Evolutionary conservation across 2,329 filamentous ascomycete genomes (phyloP), one percentile per base, ranked within the genome.

Genomic region (Teratosphaeria pseudoeucalypti): DNA sequence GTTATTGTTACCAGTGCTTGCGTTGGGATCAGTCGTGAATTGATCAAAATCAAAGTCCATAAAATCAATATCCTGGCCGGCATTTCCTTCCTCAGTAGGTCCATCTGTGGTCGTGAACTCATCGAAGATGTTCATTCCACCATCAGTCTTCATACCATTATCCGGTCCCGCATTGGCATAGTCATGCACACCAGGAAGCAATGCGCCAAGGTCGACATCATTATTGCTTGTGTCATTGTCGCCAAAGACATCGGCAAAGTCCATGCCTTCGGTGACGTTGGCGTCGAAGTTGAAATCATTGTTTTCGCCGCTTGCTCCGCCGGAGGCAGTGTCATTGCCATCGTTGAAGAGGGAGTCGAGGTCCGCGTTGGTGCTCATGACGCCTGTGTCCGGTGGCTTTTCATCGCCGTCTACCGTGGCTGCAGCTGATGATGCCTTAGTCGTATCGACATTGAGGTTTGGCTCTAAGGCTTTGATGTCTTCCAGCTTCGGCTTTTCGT

Each of bases 161-260:
- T n/a, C 34, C 14, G 61, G 61, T 34, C 57, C 53, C 34, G 63
- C 67, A 47, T 75, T 76, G 19, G 75, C 72, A 64, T 74, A 76
- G 65, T 74, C 70, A 61, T 77, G 70, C 57, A 78, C 65, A 58
- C 77, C 71, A 43, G 77, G 69, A 6, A 75, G 65, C 7, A 77
- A 68, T 2, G 74, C 70, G 10, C 68, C 69, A 32, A 76, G 70
- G 61, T 66, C 65, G 61, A 68, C 63, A 56, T 70, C 68, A 29
- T 64, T 66, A 34, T 58, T 58, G 29, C 56, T 57, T 16, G 60
- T 63, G 52, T 55, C 47, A 52, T 37, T 56, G 26, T 61, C 61
- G 49, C 65, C 65, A 54, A 63, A 64, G 52, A 52, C 57, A 49
- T 59, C 61, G 53, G 56, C 64, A 58, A 70, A 70, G 27, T 54